These are phyloP conservation scores for Lactarius vividus DNA, from an alignment of 768 basidiomycete species.

Conservation along the genomic window DNA sequence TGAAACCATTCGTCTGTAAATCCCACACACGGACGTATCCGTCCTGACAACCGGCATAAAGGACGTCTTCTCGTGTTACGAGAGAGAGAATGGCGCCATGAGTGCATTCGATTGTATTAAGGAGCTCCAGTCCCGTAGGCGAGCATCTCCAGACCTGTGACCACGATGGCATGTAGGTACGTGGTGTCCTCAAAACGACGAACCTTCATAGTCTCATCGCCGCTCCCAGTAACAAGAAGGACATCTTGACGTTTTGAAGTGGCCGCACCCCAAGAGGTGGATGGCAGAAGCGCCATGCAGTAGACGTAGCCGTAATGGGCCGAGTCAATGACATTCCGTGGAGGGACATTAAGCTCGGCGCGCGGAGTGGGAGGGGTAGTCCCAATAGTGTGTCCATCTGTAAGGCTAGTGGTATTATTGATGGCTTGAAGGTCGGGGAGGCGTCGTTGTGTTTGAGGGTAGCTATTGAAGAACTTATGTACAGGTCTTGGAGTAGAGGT, in stretches of 20 bases:
- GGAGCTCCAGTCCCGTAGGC: slow-evolving; percentile 42
- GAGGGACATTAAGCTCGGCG: slow-evolving; percentile 54
- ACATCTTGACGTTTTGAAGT: slow-evolving; percentile 32
- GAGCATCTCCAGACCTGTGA: slow-evolving; percentile 66
- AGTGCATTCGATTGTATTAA: slow-evolving; percentile 67
- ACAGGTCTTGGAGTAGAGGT: slow-evolving; percentile 44
- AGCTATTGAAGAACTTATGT: slow-evolving; percentile 92
- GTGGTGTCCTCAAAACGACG: neutral
- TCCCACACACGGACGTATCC: slow-evolving; percentile 91
- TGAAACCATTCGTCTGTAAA: slow-evolving; percentile 81
- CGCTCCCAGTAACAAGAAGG: slow-evolving; percentile 80
- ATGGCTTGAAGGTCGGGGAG: slow-evolving; percentile 68
- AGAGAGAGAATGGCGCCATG: slow-evolving; percentile 85
- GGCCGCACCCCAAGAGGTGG: slow-evolving; percentile 39
- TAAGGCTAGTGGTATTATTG: slow-evolving; percentile 43
- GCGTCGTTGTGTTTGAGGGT: slow-evolving; percentile 66
- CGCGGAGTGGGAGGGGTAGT: slow-evolving; percentile 31
- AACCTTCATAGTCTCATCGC: slow-evolving; percentile 89
- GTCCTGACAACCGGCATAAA: slow-evolving; percentile 93
- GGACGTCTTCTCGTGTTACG: slow-evolving; percentile 66
- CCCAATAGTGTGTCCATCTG: slow-evolving; percentile 29
- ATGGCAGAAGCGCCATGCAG: slow-evolving; percentile 59
- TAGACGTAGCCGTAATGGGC: slow-evolving; percentile 97
- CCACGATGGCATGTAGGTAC: neutral
- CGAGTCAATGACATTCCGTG: slow-evolving; percentile 73